Evolutionary conservation across 2,329 filamentous ascomycete genomes (phyloP), one percentile per base, ranked within the genome.

Genomic region (Diaporthe sp.): DNA sequence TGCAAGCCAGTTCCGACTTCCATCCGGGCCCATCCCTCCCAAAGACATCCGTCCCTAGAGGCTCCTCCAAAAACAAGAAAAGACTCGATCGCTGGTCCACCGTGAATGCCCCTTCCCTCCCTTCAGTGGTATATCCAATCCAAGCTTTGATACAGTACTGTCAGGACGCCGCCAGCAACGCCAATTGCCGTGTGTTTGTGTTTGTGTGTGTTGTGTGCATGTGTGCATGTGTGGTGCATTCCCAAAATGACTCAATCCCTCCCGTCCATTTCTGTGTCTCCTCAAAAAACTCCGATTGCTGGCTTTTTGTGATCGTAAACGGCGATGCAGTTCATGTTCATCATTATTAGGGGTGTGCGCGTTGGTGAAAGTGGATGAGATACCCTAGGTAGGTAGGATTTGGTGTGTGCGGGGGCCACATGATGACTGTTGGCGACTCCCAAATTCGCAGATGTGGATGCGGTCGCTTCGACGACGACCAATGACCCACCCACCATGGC

Each of bases 131-230:
- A 76, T 76, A 55, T 75, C 72, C 75, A 39, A 55, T 75, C 72
- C 75, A 39, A 68, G 72, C 72, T 57, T 75, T 75, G 44, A 58
- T 73, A 71, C 73, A 76, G 55, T 72, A 51, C 58, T 74, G 47
- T 60, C 67, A 70, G 37, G 75, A 76, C 75, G 72, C 75, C 75
- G 75, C 75, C 75, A 72, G 75, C 75, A 76, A 76, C 75, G 72
- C 75, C 75, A 51, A 68, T 73, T 75, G 72, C 75, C 72, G 58
- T 68, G 60, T 72, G 68, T 68, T 31, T 49, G 74, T 42, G 49
- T 67, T 22, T 65, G 61, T 47, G 61, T 65, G 42, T 68, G 17
- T 15, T 63, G 25, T 39, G 47, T 53, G 60, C 25, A 12, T 63
- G 25, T 53, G 44, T 53, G 47, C n/a, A 17, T 39, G 34, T 73